Evolutionary conservation across 108 stramenopile genomes (phyloP).

Genomic region (Discostella stelligeroides): DNA sequence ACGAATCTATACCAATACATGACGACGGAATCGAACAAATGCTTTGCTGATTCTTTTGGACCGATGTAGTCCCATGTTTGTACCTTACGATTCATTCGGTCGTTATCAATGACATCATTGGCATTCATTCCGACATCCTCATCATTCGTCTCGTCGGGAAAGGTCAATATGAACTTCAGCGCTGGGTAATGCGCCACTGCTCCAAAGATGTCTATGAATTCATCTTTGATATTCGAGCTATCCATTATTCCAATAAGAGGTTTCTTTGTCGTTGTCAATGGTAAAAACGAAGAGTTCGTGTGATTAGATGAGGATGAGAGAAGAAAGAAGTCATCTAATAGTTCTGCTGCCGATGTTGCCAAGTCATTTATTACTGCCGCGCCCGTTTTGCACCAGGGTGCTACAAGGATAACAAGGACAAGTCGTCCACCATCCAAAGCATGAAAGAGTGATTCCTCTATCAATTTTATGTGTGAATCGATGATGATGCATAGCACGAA

Average conservation of each 20-base stretch:
- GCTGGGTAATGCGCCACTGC: constrained; percentile 35
- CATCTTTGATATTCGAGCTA: background rate
- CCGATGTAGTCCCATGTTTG: constrained; percentile 48
- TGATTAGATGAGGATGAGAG: background rate
- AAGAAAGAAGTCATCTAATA: constrained; percentile 27
- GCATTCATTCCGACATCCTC: constrained; percentile 7
- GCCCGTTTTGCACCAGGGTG: constrained; percentile 41
- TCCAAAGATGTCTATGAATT: constrained; percentile 27
- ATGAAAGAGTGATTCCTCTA: constrained; percentile 29
- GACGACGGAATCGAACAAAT: constrained; percentile 45
- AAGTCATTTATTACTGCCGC: background rate
- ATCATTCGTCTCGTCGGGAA: background rate
- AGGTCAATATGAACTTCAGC: constrained; percentile 40
- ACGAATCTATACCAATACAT: constrained; percentile 52
- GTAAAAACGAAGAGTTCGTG: background rate
- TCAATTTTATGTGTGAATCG: background rate
- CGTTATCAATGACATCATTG: constrained; percentile 8
- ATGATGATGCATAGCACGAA: no score
- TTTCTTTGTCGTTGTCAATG: constrained; percentile 14
- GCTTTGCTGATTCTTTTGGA: constrained; percentile 31
- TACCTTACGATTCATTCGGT: constrained; percentile 4
- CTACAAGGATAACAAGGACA: constrained; percentile 37
- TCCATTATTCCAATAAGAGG: constrained; percentile 38
- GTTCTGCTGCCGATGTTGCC: constrained; percentile 24
- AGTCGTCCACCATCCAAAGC: constrained; percentile 35